Evolutionary conservation across 495 filamentous ascomycete species (phyloP).

Genomic region (Penicillium tannophilum): DNA sequence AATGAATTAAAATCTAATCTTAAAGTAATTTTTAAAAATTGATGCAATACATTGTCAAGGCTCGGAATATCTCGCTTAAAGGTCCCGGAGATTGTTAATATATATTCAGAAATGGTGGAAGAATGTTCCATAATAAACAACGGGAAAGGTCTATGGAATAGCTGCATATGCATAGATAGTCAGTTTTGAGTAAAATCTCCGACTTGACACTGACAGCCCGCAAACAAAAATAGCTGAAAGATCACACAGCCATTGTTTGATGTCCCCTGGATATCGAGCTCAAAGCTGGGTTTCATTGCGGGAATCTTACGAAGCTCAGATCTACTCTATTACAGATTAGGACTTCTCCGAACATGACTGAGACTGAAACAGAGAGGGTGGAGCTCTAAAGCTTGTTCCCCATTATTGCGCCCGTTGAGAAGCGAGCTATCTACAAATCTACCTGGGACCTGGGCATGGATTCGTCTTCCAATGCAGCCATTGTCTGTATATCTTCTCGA

Average conservation of each 20-base stretch:
- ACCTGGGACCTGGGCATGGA: too few species aligned
- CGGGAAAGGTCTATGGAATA: too few species aligned
- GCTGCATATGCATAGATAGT: too few species aligned
- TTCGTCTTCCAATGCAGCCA: background rate
- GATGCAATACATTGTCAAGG: too few species aligned
- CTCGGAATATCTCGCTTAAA: too few species aligned
- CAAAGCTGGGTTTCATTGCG: background rate
- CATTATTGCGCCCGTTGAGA: background rate
- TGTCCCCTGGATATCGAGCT: background rate
- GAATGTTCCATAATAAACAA: too few species aligned
- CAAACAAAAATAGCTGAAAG: background rate
- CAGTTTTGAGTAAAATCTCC: background rate
- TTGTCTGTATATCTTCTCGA: too few species aligned
- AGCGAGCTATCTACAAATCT: background rate
- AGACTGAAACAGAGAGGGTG: slow-evolving; percentile 3
- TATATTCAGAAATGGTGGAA: too few species aligned
- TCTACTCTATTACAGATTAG: background rate
- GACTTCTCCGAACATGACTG: slow-evolving; percentile 2
- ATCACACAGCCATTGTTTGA: background rate
- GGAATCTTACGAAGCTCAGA: background rate
- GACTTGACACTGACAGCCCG: background rate
- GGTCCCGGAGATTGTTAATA: too few species aligned
- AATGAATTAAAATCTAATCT: background rate
- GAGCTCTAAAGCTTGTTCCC: background rate
- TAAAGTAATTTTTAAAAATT: too few species aligned